A percentile compares a stretch with the other conserved stretches of the same genome.
These are phyloP conservation scores for Straminergon stramineum DNA, from an alignment of 225 moss, liverwort and hornwort genomes.

Conservation along the genomic window DNA sequence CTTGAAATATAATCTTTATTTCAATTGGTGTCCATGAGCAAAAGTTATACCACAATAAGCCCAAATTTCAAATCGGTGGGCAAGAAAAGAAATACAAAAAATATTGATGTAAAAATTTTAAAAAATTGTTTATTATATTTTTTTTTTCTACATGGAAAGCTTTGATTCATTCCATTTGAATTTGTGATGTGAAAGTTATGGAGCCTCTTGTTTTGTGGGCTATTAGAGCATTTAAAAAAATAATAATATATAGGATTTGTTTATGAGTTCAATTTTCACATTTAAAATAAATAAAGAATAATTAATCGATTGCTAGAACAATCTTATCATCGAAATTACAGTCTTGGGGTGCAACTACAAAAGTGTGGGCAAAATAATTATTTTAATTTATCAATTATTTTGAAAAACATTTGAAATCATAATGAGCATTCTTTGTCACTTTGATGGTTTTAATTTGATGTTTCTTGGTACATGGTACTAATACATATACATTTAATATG, in stretches of 20 bases:
- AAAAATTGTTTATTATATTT: background rate
- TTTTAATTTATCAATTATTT: too few species aligned
- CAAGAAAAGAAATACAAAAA: background rate
- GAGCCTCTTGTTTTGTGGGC: background rate
- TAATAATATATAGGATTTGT: accelerated
- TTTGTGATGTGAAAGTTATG: background rate
- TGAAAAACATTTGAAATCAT: background rate
- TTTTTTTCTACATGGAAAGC: accelerated
- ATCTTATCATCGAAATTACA: background rate
- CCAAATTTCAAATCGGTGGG: accelerated
- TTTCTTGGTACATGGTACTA: background rate
- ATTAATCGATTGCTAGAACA: accelerated
- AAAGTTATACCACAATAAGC: background rate
- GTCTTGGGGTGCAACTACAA: background rate
- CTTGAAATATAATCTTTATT: background rate
- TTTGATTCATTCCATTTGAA: background rate
- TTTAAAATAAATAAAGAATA: background rate
- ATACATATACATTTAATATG: accelerated
- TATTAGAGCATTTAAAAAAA: accelerated
- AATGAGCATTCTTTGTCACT: accelerated
- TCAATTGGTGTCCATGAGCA: accelerated
- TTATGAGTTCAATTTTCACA: background rate
- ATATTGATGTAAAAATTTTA: accelerated
- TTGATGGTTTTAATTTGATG: background rate
- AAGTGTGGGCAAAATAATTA: background rate